Percentiles rank a stretch among this genome's conserved stretches.
These are phyloP conservation scores for Exserohilum turcica DNA, from an alignment of 2,329 filamentous ascomycete species.

Conservation along the genomic window DNA sequence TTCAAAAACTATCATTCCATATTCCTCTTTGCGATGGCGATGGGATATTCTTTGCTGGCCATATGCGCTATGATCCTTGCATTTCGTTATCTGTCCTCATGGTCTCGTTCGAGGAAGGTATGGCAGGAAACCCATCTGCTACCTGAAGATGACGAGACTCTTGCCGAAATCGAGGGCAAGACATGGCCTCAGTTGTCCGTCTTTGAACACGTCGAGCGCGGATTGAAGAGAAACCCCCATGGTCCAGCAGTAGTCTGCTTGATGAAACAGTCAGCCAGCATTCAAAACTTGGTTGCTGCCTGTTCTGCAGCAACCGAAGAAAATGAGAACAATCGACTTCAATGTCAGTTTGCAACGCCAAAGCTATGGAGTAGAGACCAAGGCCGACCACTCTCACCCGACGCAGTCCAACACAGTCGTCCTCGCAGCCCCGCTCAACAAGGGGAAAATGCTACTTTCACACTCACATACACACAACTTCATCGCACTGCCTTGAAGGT, in stretches of 20 bases:
- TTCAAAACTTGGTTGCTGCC: not conserved
- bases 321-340: not conserved
- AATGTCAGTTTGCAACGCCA: not conserved
- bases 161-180: not conserved
- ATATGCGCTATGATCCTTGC: not conserved
- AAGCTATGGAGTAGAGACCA: not conserved
- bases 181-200: not conserved
- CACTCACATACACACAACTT: not conserved
- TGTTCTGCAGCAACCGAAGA: not conserved
- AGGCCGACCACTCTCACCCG: not conserved
- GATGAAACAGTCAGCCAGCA: not conserved
- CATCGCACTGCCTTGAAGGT: not conserved
- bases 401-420: not conserved
- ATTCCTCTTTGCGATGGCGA: not conserved
- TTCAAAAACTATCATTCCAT: not conserved
- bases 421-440: not conserved
- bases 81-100: not conserved
- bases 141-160: not conserved
- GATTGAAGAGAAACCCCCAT: not conserved
- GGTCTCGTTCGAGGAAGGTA: not conserved
- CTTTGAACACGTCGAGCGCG: not conserved
- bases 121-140: not conserved
- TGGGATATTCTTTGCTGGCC: not conserved
- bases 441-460: not conserved
- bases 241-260: not conserved